Conservation (phyloP, 805 yeast species). For the Candida railenensis region DNA sequence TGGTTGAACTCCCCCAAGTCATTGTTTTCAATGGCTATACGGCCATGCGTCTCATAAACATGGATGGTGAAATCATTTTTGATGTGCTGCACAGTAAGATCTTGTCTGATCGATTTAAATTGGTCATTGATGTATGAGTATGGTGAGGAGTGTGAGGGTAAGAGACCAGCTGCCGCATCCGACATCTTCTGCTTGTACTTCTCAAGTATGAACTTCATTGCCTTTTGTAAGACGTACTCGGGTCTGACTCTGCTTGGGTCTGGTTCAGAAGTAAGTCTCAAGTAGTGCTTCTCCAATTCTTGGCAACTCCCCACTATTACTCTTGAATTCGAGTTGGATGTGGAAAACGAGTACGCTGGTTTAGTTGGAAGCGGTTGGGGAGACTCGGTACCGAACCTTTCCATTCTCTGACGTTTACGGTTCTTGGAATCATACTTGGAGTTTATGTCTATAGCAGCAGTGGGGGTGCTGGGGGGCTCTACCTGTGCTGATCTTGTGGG, state of each 20-base stretch:
- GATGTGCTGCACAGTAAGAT: slow-evolving; percentile 86
- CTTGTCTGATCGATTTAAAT: slow-evolving; percentile 89
- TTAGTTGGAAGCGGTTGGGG: slow-evolving; percentile 6
- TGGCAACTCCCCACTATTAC: slow-evolving; percentile 61
- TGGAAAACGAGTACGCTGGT: slow-evolving; percentile 7
- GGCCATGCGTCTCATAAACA: slow-evolving; percentile 85
- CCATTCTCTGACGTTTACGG: slow-evolving; percentile 43
- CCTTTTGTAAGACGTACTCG: slow-evolving; percentile 51
- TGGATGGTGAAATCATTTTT: slow-evolving; percentile 70
- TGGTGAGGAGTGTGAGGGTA: slow-evolving; percentile 25
- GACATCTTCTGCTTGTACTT: slow-evolving; percentile 47
- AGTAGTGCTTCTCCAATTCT: slow-evolving; percentile 71
- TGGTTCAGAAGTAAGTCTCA: slow-evolving; percentile 88
- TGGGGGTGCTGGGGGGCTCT: neutral
- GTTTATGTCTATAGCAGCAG: neutral
- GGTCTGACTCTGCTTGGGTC: slow-evolving; percentile 86
- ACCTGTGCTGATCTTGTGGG: neutral
- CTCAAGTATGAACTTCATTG: slow-evolving; percentile 52
- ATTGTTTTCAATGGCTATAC: slow-evolving; percentile 76
- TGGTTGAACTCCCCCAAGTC: slow-evolving; percentile 96
- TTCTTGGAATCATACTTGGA: slow-evolving; percentile 24
- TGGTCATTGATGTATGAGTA: slow-evolving; percentile 86
- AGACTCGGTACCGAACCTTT: slow-evolving; percentile 43
- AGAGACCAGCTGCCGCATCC: neutral
- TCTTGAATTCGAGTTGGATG: slow-evolving; percentile 13